Evolutionary conservation across 352 stramenopile species (phyloP), one percentile per base, ranked within the genome.

Genomic region (Plasmopara viticola): DNA sequence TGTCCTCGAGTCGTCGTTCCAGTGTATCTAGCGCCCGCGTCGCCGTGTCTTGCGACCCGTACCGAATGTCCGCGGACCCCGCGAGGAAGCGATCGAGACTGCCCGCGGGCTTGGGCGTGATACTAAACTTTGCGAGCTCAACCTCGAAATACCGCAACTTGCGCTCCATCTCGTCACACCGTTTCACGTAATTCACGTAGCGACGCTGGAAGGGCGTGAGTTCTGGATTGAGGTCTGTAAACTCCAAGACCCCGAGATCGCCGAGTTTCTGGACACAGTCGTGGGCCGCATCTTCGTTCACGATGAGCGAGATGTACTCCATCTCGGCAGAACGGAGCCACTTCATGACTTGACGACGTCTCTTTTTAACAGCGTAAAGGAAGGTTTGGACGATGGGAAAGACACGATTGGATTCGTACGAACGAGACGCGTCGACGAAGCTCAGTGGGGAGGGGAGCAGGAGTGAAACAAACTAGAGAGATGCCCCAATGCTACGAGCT

Each of bases 301-400:
- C 88, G 66, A 99, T 98, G 48, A 99, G 78, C 53, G 90, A 98
- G 74, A 99, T 97, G 62, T 99, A 99, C 78, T 98, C 87, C 95
- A 99, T 99, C 66, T 98, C 93, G 67, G 97, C 92, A 47, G 95
- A 99, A 56, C 96, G 95, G 63, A 98, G 97, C 96, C 96, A 99
- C 74, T 87, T 93, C 82, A 93, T 93, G 45, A 17, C 29, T 42
- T 9, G 9, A 43, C 13, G 33, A 12, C 34, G 41, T 40, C 9
- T 56, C 5, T 9, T 34, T 34, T 34, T 9, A 34, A 34, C n/a
- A 34, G 30, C 30, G 5, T 1, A 45, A 18, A 25, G 40, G 17
- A 17, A 0, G 33, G 35, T 30, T 37, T 42, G 31, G 4, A 35
- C 4, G 42, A 10, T 2, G 42, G 25, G 34, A 38, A 38, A 5